Conservation (phyloP, 2,329 filamentous ascomycete genomes). For the Fusarium citri region DNA sequence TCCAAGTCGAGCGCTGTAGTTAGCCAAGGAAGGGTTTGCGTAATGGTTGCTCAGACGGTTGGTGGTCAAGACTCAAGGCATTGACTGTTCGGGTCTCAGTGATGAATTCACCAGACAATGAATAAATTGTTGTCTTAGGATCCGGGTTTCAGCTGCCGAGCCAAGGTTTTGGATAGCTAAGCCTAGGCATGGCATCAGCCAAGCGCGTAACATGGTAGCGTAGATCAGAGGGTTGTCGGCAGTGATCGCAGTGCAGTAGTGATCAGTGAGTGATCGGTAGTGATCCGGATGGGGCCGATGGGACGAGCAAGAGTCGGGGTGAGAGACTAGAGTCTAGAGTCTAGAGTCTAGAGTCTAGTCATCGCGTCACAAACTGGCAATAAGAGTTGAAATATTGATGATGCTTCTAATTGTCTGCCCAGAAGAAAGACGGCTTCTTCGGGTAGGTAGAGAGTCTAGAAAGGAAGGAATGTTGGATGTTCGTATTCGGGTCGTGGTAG, state of each 20-base stretch:
- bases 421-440: not conserved
- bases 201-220: slow-evolving; percentile 3
- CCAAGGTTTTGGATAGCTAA: slow-evolving; percentile 18
- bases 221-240: not conserved
- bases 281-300: slow-evolving; percentile 3
- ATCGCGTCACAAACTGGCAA: slow-evolving; percentile 25
- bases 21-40: not conserved
- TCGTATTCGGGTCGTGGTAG: slow-evolving; percentile 18
- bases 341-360: slow-evolving; percentile 29
- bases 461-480: slow-evolving; percentile 18
- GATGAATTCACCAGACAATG: not conserved
- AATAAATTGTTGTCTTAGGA: slow-evolving; percentile 4
- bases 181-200: slow-evolving; percentile 37
- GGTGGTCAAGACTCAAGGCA: not conserved
- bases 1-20: not conserved
- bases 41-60: not conserved
- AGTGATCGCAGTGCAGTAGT: not conserved
- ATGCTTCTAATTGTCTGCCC: slow-evolving; percentile 15
- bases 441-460: not conserved
- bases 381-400: slow-evolving; percentile 19
- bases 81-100: not conserved
- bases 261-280: slow-evolving; percentile 1
- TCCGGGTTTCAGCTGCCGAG: slow-evolving; percentile 37
- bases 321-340: slow-evolving; percentile 1
- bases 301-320: not conserved